Evolutionary conservation across 2,329 filamentous ascomycete species (phyloP).

Genomic region (Alternaria viburni): DNA sequence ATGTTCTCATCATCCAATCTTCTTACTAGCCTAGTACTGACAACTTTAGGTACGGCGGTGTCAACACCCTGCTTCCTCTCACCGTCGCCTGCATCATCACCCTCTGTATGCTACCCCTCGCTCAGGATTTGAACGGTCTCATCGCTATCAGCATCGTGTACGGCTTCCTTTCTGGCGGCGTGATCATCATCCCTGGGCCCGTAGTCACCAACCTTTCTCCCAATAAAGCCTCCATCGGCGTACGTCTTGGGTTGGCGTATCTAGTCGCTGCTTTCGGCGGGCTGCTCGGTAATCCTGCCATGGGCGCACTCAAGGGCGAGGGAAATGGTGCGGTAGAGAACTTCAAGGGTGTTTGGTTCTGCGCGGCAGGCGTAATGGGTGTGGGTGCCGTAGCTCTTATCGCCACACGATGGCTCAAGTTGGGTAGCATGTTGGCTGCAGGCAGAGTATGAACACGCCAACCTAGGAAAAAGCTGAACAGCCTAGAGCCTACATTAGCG

Average conservation of each 20-base stretch:
- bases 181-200: conserved; percentile 50
- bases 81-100: conserved; percentile 43
- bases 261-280: conserved; percentile 56
- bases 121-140: conserved; percentile 33
- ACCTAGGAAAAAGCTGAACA: too few relatives aligned
- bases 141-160: conserved; percentile 47
- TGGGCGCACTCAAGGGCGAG: conserved; percentile 55
- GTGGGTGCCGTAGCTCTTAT: conserved; percentile 19
- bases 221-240: conserved; percentile 50
- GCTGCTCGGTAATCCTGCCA: conserved; percentile 60
- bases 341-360: conserved; percentile 36
- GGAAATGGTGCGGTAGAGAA: conserved; percentile 42
- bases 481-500: too few relatives aligned
- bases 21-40: neutral
- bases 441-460: too few relatives aligned
- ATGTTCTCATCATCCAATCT: neutral
- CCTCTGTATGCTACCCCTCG: conserved; percentile 38
- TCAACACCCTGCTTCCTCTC: conserved; percentile 49
- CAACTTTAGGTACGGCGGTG: conserved; percentile 15
- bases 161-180: conserved; percentile 52
- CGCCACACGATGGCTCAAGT: conserved; percentile 22
- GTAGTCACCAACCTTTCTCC: conserved; percentile 48
- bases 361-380: conserved; percentile 45
- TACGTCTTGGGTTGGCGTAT: conserved; percentile 60
- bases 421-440: conserved; percentile 8